Evolutionary conservation across 441 rosid genomes (phyloP), one percentile per base, ranked within the genome.

Genomic region (Raphanus hybrid): DNA sequence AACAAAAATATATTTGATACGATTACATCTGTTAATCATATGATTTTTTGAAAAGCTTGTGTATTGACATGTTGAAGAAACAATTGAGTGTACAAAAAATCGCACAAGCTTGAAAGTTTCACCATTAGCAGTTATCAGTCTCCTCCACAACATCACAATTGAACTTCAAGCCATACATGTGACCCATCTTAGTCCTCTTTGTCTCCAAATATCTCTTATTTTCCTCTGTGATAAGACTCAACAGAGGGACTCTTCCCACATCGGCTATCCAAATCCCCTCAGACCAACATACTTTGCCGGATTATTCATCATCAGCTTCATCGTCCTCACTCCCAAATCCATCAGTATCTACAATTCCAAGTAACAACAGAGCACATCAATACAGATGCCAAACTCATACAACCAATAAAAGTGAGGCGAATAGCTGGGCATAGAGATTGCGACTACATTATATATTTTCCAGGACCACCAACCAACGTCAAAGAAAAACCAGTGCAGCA

Each of bases 301-400:
- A 67, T 93, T 93, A 82, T 93, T 93, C 5, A 95, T 93, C 98
- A 91, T 91, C 84, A 91, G 75, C 77, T 82, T 89, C 97, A 93
- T 90, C 1, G 94, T 88, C 54, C 82, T 84, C 48, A 90, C 96
- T 0, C 98, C 98, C 14, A 90, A 71, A 69, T 90, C 94, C 67
- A 90, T 78, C 9, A 93, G 75, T 11, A 93, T 93, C 95, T 93
- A 88, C 80, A 1, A 41, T 4, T 27, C 32, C 32, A 27, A 27
- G 32, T 27, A 2, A 6, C 32, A 27, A 27, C 32, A 27, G 32
- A 27, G 32, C 32, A 27, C 32, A 27, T 27, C 32, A 27, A 27
- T 27, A 27, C 32, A 27, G 32, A 27, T 27, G 32, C 32, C 32
- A 27, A 27, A 27, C 32, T 27, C 32, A 27, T 4, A 27, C 32